These are phyloP conservation scores for Nidularia pulvinata DNA, from an alignment of 768 basidiomycete species.

Conservation along the genomic window DNA sequence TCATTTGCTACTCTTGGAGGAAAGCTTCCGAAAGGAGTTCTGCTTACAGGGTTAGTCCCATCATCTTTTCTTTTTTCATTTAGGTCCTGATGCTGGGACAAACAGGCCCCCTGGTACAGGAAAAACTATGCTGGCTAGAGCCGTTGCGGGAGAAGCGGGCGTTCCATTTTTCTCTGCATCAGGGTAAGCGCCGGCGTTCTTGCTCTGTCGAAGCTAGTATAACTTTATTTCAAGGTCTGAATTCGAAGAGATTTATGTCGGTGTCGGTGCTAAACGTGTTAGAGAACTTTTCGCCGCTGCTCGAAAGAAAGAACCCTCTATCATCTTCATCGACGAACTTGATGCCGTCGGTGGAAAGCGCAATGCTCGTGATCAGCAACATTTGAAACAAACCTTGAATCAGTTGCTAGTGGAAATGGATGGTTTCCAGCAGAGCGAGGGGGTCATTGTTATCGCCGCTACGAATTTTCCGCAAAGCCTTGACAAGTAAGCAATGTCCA, in stretches of 20 bases:
- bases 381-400: slow-evolving; percentile 94
- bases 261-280: slow-evolving; percentile 93
- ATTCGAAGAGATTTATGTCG: slow-evolving; percentile 98
- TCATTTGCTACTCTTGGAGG: slow-evolving; percentile 91
- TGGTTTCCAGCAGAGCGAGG: slow-evolving; percentile 92
- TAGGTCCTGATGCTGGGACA: not conserved
- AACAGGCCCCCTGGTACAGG: slow-evolving; percentile 85
- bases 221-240: slow-evolving; percentile 57
- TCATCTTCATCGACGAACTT: slow-evolving; percentile 98
- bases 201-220: not conserved
- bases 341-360: slow-evolving; percentile 94
- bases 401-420: slow-evolving; percentile 98
- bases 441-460: slow-evolving; percentile 94
- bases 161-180: slow-evolving; percentile 98
- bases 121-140: slow-evolving; percentile 97
- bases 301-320: slow-evolving; percentile 92
- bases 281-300: slow-evolving; percentile 94
- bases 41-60: slow-evolving; percentile 68
- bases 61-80: not conserved
- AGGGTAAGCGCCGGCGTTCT: slow-evolving; percentile 47
- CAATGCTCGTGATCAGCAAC: slow-evolving; percentile 80
- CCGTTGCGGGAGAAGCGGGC: slow-evolving; percentile 96
- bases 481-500: slow-evolving; percentile 57
- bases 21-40: slow-evolving; percentile 90
- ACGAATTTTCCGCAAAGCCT: slow-evolving; percentile 97